A percentile compares a stretch with the other conserved stretches of the same genome.
phyloP scores from a whole-genome alignment of 441 rosid species.

The Erodium texanum region DNA sequence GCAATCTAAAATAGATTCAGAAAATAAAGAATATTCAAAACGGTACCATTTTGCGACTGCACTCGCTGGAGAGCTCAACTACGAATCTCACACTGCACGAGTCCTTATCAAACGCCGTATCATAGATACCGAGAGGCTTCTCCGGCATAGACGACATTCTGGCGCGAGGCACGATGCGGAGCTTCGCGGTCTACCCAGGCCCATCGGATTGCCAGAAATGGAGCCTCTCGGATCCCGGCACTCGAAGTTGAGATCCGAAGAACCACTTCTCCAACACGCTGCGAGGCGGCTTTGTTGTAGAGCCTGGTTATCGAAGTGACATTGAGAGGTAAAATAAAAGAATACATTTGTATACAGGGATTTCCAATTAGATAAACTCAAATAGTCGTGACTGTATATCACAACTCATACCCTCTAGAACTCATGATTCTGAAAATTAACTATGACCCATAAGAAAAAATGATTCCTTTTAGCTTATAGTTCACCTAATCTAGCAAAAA shows the following conservation, averaged over 20 bases:
- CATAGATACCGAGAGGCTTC: conserved; percentile 96
- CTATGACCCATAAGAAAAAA: neutral
- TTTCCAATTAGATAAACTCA: too few relatives aligned
- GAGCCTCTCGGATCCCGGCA: conserved; percentile 42
- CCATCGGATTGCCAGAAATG: conserved; percentile 80
- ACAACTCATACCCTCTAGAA: too few relatives aligned
- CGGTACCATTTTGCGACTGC: conserved; percentile 83
- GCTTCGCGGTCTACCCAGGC: conserved; percentile 65
- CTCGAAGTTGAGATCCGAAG: conserved; percentile 40
- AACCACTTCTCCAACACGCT: conserved; percentile 35
- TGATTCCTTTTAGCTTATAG: neutral
- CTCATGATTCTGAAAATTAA: neutral
- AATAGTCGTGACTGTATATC: too few relatives aligned
- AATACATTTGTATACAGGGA: neutral
- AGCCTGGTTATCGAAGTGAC: conserved; percentile 5
- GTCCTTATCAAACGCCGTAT: conserved; percentile 89
- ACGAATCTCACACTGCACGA: conserved; percentile 99
- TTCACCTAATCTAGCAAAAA: neutral
- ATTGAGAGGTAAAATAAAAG: neutral
- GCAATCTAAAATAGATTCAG: neutral
- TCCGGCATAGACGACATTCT: conserved; percentile 84
- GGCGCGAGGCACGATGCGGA: conserved; percentile 53
- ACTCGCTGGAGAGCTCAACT: conserved; percentile 83
- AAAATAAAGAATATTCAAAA: neutral
- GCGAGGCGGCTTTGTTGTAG: conserved; percentile 4